A percentile compares a stretch with the other conserved stretches of the same genome.
Conservation (phyloP, 192 early-diverging fungal species). For the Obelidium mucronatum region DNA sequence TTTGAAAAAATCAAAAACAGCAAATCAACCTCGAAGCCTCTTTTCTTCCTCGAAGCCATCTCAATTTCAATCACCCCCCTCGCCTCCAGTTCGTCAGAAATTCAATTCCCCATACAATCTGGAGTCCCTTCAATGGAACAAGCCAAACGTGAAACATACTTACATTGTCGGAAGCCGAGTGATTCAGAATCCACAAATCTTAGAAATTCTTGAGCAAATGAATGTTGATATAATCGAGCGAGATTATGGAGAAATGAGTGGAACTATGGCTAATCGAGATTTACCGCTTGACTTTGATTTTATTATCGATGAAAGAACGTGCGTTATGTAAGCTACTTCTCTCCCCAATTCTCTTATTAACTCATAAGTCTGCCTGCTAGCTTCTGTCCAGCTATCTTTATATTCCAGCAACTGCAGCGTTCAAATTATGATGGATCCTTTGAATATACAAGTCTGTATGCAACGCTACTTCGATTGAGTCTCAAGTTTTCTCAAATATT, state of each 20-base stretch:
- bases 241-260: slow-evolving; percentile 2
- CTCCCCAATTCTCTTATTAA: neutral
- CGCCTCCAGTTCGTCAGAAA: neutral
- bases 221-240: slow-evolving; percentile 39
- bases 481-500: slow-evolving; percentile 13
- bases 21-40: neutral
- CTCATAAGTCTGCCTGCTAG: neutral
- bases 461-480: neutral
- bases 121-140: neutral
- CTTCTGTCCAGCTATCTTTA: neutral
- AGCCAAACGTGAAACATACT: neutral
- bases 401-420: neutral
- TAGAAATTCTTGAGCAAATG: slow-evolving; percentile 22
- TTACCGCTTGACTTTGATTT: slow-evolving; percentile 35
- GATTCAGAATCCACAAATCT: slow-evolving; percentile 9
- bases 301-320: slow-evolving; percentile 44
- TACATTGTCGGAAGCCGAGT: slow-evolving; percentile 35
- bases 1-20: no score
- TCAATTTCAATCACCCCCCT: neutral
- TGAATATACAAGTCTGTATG: neutral
- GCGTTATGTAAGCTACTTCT: slow-evolving; percentile 35
- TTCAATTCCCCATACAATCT: neutral
- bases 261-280: neutral
- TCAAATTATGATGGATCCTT: neutral
- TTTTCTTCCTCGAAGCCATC: neutral